phyloP scores from a whole-genome alignment of 1,139 yeast species.

The Kluyveromyces sp. region DNA sequence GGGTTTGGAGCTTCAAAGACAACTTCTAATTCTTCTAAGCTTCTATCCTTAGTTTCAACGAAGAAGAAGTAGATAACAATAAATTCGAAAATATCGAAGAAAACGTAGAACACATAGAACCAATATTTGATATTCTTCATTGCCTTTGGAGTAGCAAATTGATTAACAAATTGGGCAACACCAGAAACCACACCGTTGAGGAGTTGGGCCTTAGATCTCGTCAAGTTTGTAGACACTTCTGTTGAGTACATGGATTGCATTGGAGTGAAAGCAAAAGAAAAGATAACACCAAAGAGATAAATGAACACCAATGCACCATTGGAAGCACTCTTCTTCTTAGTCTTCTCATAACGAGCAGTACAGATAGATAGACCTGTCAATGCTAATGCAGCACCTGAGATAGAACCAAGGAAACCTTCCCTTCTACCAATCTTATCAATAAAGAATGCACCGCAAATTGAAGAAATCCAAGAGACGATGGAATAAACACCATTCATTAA shows the following conservation, averaged over 20 bases:
- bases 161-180: constrained; percentile 2
- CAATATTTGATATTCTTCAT: constrained; percentile 3
- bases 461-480: constrained; percentile 2
- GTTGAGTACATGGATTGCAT: constrained; percentile 3
- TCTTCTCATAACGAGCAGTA: constrained; percentile 1
- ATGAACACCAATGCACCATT: constrained; percentile 3
- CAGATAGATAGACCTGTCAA: constrained; percentile 2
- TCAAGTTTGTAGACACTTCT: constrained; percentile 1
- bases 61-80: constrained; percentile 45
- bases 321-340: not conserved
- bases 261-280: constrained; percentile 3
- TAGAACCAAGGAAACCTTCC: not conserved
- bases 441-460: not conserved
- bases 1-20: constrained; percentile 5
- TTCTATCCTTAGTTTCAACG: constrained; percentile 59
- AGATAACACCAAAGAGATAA: constrained; percentile 3
- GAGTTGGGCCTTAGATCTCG: constrained; percentile 3
- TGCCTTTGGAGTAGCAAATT: constrained; percentile 3
- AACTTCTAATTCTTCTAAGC: constrained; percentile 43
- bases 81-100: constrained; percentile 3
- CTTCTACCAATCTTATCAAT: constrained; percentile 3
- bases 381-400: constrained; percentile 1
- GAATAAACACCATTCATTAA: constrained; percentile 4
- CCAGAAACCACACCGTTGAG: not conserved
- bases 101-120: constrained; percentile 4